Evolutionary conservation across 2,329 filamentous ascomycete genomes (phyloP).

Genomic region (Epichloe amarillans): DNA sequence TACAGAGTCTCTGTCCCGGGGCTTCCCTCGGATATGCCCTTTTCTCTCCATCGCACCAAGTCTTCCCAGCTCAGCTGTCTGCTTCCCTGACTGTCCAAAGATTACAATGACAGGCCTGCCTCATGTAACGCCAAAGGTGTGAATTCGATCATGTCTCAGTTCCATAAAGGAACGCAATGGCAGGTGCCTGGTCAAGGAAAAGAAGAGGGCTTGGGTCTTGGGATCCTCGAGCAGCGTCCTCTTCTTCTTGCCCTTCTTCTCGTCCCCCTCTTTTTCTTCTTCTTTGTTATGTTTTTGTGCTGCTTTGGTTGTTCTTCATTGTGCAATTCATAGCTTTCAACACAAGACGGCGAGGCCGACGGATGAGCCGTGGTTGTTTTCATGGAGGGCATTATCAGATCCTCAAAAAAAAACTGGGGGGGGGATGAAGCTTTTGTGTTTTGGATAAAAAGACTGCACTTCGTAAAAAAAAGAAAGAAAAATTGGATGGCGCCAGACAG

Average conservation of each 20-base stretch:
- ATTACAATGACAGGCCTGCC: not conserved
- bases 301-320: not conserved
- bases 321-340: not conserved
- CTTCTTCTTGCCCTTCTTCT: not conserved
- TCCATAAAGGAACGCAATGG: not conserved
- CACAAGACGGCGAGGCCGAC: not conserved
- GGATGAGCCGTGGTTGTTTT: not conserved
- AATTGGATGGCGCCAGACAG: not conserved
- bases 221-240: not conserved
- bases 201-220: not conserved
- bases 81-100: not conserved
- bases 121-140: not conserved
- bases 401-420: not conserved
- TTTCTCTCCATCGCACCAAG: not conserved
- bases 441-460: not conserved
- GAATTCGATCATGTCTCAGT: not conserved
- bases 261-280: not conserved
- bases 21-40: not conserved
- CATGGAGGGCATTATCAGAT: not conserved
- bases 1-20: not conserved
- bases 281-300: not conserved
- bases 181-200: not conserved
- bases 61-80: not conserved
- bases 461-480: not conserved
- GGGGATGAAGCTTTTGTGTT: not conserved